These are phyloP conservation scores for Pseudopyricularia cyperi DNA, from an alignment of 2,329 filamentous ascomycete species.

Conservation along the genomic window DNA sequence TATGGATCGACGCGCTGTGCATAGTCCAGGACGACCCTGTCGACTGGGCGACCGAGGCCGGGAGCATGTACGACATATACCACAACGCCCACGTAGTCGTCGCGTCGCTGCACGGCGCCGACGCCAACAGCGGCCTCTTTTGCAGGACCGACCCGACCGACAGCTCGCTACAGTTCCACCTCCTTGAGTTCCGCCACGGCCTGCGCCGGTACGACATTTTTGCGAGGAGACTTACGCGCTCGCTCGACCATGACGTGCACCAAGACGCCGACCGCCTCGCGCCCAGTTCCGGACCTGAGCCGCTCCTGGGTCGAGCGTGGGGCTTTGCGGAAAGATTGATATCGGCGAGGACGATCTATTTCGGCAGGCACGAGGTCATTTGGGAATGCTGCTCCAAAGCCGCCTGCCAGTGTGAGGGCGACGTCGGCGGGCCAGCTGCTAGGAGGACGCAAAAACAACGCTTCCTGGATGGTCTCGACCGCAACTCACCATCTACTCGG, in stretches of 20 bases:
- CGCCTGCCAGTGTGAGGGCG: not conserved
- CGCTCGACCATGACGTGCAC: not conserved
- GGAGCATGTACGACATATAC: not conserved
- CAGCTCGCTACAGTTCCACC: not conserved
- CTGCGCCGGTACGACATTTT: not conserved
- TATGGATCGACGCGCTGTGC: conserved; percentile 1
- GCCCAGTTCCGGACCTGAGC: not conserved
- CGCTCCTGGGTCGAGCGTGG: not conserved
- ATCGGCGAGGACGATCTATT: not conserved
- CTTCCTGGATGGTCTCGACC: not conserved
- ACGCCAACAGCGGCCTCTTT: not conserved
- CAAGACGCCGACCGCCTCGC: not conserved
- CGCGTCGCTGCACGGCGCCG: not conserved
- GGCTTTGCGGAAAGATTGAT: not conserved
- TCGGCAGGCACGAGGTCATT: not conserved
- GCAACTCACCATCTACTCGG: not conserved
- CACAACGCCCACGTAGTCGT: not conserved
- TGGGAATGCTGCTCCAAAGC: conserved; percentile 1
- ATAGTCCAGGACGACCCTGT: not conserved
- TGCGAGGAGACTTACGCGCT: not conserved
- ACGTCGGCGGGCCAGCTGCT: not conserved
- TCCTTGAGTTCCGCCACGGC: not conserved
- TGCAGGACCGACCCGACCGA: not conserved
- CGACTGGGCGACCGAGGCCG: not conserved
- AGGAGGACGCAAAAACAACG: not conserved